Conservation (phyloP, 495 filamentous ascomycete species). For the Aspergillus biplanus region DNA sequence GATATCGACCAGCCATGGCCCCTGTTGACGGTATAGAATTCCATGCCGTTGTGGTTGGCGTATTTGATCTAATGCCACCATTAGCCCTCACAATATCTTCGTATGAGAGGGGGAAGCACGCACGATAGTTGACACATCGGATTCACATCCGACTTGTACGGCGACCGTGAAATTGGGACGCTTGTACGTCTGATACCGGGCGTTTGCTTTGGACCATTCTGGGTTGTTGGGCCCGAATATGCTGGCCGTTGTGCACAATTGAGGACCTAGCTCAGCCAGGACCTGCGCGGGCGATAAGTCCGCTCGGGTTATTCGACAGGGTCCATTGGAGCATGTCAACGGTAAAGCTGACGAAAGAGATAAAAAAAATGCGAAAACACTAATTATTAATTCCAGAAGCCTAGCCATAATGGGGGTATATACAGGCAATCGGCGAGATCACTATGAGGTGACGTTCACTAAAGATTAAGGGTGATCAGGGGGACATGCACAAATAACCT, state of each 20-base stretch:
- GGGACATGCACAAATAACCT: no score
- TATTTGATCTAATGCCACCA: conserved; percentile 6
- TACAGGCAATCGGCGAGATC: no score
- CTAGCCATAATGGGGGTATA: no score
- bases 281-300: background rate
- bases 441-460: no score
- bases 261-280: background rate
- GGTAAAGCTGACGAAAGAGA: no score
- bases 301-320: no score
- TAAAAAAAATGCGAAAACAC: no score
- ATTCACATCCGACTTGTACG: background rate
- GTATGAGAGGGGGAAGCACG: background rate
- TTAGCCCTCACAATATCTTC: background rate
- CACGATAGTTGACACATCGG: background rate
- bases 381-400: no score
- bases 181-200: background rate
- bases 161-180: background rate
- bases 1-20: conserved; percentile 8
- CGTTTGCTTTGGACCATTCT: background rate
- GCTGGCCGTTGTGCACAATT: background rate
- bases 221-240: background rate
- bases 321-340: no score
- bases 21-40: conserved; percentile 10
- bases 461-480: no score
- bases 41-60: conserved; percentile 13